A percentile compares a stretch with the other conserved stretches of the same genome.
phyloP scores from a whole-genome alignment of 2,329 filamentous ascomycete genomes.

The Verticillium nubilum region DNA sequence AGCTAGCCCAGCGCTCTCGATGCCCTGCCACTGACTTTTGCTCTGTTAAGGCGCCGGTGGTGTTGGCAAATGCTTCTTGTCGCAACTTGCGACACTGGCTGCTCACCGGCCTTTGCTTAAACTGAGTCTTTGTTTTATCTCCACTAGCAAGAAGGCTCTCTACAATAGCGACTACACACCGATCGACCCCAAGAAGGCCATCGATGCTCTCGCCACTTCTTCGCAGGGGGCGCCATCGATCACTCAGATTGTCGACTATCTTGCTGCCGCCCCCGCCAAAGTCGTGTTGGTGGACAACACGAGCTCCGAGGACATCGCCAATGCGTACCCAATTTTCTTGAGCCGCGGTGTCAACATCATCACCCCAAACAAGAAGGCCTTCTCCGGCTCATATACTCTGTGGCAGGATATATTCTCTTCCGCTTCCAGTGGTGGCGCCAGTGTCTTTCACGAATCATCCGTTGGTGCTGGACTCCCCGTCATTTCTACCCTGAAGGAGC shows the following conservation, averaged over 20 bases:
- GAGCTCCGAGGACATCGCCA: slow-evolving; percentile 79
- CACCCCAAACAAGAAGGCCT: slow-evolving; percentile 98
- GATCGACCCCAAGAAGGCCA: slow-evolving; percentile 53
- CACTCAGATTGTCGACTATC: slow-evolving; percentile 68
- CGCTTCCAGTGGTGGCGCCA: slow-evolving; percentile 64
- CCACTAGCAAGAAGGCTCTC: slow-evolving; percentile 78
- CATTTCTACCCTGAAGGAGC: slow-evolving; percentile 86
- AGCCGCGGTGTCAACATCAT: slow-evolving; percentile 81
- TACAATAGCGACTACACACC: slow-evolving; percentile 68
- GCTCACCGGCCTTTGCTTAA: slow-evolving; percentile 62
- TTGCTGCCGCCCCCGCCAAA: slow-evolving; percentile 70
- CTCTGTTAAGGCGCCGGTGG: slow-evolving; percentile 70
- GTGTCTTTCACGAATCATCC: slow-evolving; percentile 91
- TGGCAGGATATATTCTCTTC: slow-evolving; percentile 85
- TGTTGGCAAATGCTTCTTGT: slow-evolving; percentile 86
- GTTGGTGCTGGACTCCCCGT: slow-evolving; percentile 91
- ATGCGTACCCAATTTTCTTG: slow-evolving; percentile 76
- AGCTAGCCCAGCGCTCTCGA: too few relatives aligned
- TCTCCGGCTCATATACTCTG: slow-evolving; percentile 72
- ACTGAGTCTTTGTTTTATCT: slow-evolving; percentile 77
- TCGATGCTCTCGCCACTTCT: slow-evolving; percentile 60
- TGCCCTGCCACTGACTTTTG: background rate
- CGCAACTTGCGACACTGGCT: slow-evolving; percentile 67
- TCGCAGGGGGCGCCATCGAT: slow-evolving; percentile 61
- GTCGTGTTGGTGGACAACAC: slow-evolving; percentile 93